Evolutionary conservation across 108 stramenopile genomes (phyloP).

Genomic region (Seminavis robusta): DNA sequence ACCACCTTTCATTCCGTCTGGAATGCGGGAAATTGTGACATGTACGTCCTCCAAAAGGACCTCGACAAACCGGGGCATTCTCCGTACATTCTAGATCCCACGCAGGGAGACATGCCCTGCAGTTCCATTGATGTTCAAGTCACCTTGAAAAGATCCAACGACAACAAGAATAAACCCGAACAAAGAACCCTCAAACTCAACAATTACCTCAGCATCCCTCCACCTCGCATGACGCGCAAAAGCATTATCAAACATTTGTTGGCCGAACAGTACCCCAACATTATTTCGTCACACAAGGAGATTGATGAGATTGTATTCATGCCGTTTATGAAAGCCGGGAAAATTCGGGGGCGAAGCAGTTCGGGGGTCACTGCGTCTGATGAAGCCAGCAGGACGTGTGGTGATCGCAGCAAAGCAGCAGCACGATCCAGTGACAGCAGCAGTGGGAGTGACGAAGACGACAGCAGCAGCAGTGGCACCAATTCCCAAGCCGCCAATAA

Average conservation of each 20-base stretch:
- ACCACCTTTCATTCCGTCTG: slow-evolving; percentile 41
- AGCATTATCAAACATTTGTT: slow-evolving; percentile 18
- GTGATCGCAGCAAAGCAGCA: too few relatives aligned
- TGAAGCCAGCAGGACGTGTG: too few relatives aligned
- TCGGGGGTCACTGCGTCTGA: slow-evolving; percentile 5
- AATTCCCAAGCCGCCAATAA: too few relatives aligned
- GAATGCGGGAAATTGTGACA: slow-evolving; percentile 35
- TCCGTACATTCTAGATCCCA: slow-evolving; percentile 29
- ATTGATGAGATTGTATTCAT: slow-evolving; percentile 5
- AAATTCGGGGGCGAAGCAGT: slow-evolving; percentile 2
- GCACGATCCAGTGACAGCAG: too few relatives aligned
- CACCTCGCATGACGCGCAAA: slow-evolving; percentile 26
- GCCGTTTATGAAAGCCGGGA: slow-evolving; percentile 7
- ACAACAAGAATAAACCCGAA: not conserved
- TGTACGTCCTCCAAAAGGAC: slow-evolving; percentile 32
- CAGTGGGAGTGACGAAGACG: too few relatives aligned
- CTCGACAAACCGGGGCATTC: slow-evolving; percentile 25
- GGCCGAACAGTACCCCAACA: slow-evolving; percentile 30
- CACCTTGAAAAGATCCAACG: not conserved
- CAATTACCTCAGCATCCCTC: slow-evolving; percentile 32
- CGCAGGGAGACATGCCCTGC: slow-evolving; percentile 21
- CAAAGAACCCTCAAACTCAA: slow-evolving; percentile 14
- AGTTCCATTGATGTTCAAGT: slow-evolving; percentile 29
- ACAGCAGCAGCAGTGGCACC: too few relatives aligned
- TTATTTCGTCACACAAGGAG: not conserved